These are phyloP conservation scores for Berkeleyomyces basicola DNA, from an alignment of 2,329 filamentous ascomycete genomes.

Conservation along the genomic window DNA sequence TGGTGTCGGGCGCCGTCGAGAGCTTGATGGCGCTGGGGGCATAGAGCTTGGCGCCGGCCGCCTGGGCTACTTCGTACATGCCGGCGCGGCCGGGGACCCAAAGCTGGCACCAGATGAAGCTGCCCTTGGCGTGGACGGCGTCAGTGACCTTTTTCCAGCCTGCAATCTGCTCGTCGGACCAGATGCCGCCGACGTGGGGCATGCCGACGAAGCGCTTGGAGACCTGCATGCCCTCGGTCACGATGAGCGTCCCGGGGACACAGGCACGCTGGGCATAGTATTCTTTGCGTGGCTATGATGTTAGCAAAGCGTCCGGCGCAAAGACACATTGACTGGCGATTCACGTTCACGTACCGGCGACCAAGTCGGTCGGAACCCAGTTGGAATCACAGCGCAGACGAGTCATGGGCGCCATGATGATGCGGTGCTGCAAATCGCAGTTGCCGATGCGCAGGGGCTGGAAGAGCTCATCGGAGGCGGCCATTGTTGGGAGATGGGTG, in stretches of 20 bases:
- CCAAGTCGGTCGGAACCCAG: conserved; percentile 17
- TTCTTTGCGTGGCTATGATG: conserved; percentile 18
- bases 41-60: conserved; percentile 6
- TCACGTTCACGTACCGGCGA: conserved; percentile 22
- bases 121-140: conserved; percentile 45
- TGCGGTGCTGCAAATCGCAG: conserved; percentile 24
- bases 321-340: neutral
- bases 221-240: conserved; percentile 30
- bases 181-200: conserved; percentile 39
- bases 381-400: conserved; percentile 31
- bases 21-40: conserved; percentile 18
- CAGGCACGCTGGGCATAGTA: conserved; percentile 31
- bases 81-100: conserved; percentile 46
- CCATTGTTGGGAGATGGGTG: neutral
- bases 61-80: conserved; percentile 25
- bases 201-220: conserved; percentile 22
- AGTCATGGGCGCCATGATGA: conserved; percentile 43
- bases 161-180: conserved; percentile 35
- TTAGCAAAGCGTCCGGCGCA: neutral
- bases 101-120: conserved; percentile 46
- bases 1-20: conserved; percentile 27
- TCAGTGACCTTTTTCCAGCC: conserved; percentile 45
- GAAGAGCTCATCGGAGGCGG: conserved; percentile 23
- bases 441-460: conserved; percentile 27
- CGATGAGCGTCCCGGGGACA: conserved; percentile 26